A percentile compares a stretch with the other conserved stretches of the same genome.
These are phyloP conservation scores for Colletotrichum trifolii DNA, from an alignment of 2,329 filamentous ascomycete genomes.

Conservation along the genomic window DNA sequence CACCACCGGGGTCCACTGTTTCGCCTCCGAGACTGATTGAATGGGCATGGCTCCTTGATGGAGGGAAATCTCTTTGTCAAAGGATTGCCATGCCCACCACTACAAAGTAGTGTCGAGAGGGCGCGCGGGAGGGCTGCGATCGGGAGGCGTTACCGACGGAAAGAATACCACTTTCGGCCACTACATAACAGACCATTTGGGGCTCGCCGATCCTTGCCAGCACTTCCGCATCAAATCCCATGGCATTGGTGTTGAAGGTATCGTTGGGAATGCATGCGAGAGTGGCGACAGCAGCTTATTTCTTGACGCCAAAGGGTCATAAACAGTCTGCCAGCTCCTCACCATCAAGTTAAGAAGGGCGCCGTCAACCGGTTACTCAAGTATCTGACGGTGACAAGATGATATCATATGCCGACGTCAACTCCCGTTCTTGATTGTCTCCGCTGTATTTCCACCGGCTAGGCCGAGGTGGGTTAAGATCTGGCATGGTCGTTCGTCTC, in stretches of 20 bases:
- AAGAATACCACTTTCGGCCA: neutral
- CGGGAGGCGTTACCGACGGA: slow-evolving; percentile 7
- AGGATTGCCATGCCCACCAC: slow-evolving; percentile 3
- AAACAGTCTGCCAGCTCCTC: too few relatives aligned
- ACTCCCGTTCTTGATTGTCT: slow-evolving; percentile 31
- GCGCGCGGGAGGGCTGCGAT: slow-evolving; percentile 12
- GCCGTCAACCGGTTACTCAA: too few relatives aligned
- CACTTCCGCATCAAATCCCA: too few relatives aligned
- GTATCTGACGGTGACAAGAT: neutral
- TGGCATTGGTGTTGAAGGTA: too few relatives aligned
- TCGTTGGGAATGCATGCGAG: neutral
- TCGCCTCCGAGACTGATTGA: slow-evolving; percentile 9
- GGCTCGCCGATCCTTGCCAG: too few relatives aligned
- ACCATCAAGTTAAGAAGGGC: too few relatives aligned
- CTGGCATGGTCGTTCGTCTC: too few relatives aligned
- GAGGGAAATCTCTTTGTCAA: slow-evolving; percentile 7
- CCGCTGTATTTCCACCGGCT: slow-evolving; percentile 27
- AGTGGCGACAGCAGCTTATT: neutral
- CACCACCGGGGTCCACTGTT: slow-evolving; percentile 29
- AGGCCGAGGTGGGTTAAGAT: neutral
- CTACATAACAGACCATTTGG: too few relatives aligned
- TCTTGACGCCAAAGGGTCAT: neutral
- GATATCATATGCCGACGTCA: slow-evolving; percentile 20
- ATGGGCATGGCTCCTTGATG: neutral
- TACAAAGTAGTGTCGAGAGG: neutral